phyloP scores from a whole-genome alignment of 495 filamentous ascomycete genomes.

The Lasiosphaeria miniovina region DNA sequence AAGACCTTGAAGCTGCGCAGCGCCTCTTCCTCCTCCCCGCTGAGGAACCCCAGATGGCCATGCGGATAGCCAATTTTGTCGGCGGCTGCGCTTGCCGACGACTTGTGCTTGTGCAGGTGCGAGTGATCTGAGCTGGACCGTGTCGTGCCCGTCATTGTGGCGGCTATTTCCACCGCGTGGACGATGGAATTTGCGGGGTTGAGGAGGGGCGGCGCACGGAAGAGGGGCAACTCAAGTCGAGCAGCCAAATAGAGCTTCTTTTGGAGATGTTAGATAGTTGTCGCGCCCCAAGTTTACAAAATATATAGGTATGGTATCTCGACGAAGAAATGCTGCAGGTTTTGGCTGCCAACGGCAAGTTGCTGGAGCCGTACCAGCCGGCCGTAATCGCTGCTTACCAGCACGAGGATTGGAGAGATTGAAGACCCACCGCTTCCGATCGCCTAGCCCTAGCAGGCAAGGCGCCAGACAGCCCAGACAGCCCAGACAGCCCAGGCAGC shows the following conservation, averaged over 20 bases:
- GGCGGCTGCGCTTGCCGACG: constrained; percentile 22
- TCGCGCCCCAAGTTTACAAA: too few relatives aligned
- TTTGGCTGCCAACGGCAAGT: too few relatives aligned
- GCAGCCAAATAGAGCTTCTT: too few relatives aligned
- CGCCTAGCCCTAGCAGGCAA: too few relatives aligned
- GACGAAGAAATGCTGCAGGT: too few relatives aligned
- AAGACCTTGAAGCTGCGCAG: constrained; percentile 66
- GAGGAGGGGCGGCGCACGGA: not conserved
- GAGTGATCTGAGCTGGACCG: not conserved
- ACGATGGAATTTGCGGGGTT: not conserved
- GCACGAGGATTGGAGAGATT: not conserved
- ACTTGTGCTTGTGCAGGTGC: constrained; percentile 14
- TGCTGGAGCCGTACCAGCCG: too few relatives aligned
- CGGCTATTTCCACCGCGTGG: not conserved
- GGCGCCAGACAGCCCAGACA: too few relatives aligned
- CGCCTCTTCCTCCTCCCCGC: constrained; percentile 60
- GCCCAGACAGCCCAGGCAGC: too few relatives aligned
- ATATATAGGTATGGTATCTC: too few relatives aligned
- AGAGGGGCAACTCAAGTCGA: not conserved
- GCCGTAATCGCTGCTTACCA: too few relatives aligned
- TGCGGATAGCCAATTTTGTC: constrained; percentile 53
- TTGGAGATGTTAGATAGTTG: too few relatives aligned
- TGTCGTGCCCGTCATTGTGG: constrained; percentile 13
- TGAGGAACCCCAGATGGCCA: constrained; percentile 74
- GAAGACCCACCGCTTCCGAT: not conserved